A percentile compares a stretch with the other conserved stretches of the same genome.
Evolutionary conservation across 306 rosid genomes (phyloP).

Genomic region (Cicer pinnatifidum): DNA sequence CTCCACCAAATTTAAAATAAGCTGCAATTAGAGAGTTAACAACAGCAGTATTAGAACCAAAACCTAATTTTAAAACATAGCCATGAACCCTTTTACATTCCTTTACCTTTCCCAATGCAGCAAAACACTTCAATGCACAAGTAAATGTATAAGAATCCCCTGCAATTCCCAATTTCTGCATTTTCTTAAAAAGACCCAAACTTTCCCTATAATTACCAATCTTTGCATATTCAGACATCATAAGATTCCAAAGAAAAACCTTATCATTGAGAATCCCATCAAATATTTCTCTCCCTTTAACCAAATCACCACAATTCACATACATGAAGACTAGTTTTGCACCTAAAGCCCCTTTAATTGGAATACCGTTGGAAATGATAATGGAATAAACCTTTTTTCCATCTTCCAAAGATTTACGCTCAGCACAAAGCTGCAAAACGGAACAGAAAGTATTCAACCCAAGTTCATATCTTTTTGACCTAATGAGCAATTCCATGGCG

Average conservation of each 20-base stretch:
- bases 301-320: slow-evolving; percentile 64
- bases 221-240: slow-evolving; percentile 72
- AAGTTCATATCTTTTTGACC: slow-evolving; percentile 52
- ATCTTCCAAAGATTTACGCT: slow-evolving; percentile 56
- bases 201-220: slow-evolving; percentile 58
- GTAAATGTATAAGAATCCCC: slow-evolving; percentile 68
- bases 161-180: slow-evolving; percentile 58
- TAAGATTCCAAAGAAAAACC: slow-evolving; percentile 74
- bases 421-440: slow-evolving; percentile 82
- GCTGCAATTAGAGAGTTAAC: slow-evolving; percentile 60
- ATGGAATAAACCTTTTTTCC: slow-evolving; percentile 67
- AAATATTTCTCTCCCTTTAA: slow-evolving; percentile 62
- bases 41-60: slow-evolving; percentile 54
- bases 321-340: slow-evolving; percentile 76
- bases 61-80: slow-evolving; percentile 57
- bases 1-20: slow-evolving; percentile 59
- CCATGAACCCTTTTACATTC: slow-evolving; percentile 68
- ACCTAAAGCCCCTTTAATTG: slow-evolving; percentile 54
- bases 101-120: slow-evolving; percentile 52
- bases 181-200: slow-evolving; percentile 55
- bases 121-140: slow-evolving; percentile 66
- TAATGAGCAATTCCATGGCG: slow-evolving; percentile 56
- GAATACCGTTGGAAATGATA: slow-evolving; percentile 48
- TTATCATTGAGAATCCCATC: slow-evolving; percentile 53
- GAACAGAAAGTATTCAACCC: slow-evolving; percentile 56